phyloP scores from a whole-genome alignment of 352 stramenopile genomes.

The Phytophthora macrochlamydospora region DNA sequence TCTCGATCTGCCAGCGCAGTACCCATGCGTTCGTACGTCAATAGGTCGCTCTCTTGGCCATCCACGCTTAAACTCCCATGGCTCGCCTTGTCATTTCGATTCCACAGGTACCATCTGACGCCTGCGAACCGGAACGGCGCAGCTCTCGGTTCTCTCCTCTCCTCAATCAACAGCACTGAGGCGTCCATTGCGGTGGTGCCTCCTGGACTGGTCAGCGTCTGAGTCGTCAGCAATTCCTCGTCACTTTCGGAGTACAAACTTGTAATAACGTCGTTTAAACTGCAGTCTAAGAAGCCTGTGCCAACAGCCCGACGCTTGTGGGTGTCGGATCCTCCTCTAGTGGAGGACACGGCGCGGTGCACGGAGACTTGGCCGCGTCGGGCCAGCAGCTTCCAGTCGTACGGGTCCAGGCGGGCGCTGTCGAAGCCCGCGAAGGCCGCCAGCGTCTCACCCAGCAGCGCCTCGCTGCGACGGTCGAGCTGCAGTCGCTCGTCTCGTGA shows the following conservation, averaged over 20 bases:
- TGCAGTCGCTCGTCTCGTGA: constrained; percentile 41
- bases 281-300: constrained; percentile 48
- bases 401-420: constrained; percentile 28
- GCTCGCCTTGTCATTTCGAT: constrained; percentile 7
- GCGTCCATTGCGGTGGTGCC: constrained; percentile 36
- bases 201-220: constrained; percentile 42
- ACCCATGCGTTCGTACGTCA: constrained; percentile 70
- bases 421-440: constrained; percentile 49
- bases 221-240: constrained; percentile 35
- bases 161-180: constrained; percentile 42
- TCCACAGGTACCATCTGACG: constrained; percentile 61
- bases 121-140: constrained; percentile 64
- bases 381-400: constrained; percentile 41
- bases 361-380: constrained; percentile 48
- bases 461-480: constrained; percentile 51
- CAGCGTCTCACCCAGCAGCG: constrained; percentile 52
- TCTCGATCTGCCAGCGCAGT: constrained; percentile 40
- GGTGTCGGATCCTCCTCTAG: constrained; percentile 8
- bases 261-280: constrained; percentile 40
- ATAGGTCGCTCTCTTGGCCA: constrained; percentile 40
- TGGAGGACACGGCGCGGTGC: constrained; percentile 22
- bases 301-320: constrained; percentile 38
- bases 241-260: constrained; percentile 52
- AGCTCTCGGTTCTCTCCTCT: constrained; percentile 28
- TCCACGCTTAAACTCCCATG: constrained; percentile 18